Percentiles rank a stretch among this genome's conserved stretches.
Evolutionary conservation across 768 basidiomycete genomes (phyloP).

Genomic region (Boletus sp.): DNA sequence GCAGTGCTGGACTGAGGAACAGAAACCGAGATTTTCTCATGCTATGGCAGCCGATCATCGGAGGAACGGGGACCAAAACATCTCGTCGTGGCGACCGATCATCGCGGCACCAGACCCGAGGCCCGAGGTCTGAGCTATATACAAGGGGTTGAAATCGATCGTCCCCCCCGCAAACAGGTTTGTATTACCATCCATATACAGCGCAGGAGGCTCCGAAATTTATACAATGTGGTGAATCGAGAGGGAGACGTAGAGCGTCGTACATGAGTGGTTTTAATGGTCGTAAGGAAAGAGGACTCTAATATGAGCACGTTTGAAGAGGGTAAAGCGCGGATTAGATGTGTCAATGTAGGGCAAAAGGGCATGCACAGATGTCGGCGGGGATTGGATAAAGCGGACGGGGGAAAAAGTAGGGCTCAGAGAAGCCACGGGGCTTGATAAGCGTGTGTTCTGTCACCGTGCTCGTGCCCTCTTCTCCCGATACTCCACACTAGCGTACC

Average conservation of each 20-base stretch:
- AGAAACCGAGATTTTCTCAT: too few species aligned
- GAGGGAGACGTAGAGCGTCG: slow-evolving; percentile 2
- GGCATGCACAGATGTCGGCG: background rate
- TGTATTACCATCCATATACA: background rate
- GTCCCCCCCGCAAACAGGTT: background rate
- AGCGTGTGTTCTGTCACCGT: slow-evolving; percentile 3
- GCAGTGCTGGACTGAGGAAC: too few species aligned
- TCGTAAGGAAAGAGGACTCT: background rate
- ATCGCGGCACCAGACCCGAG: background rate
- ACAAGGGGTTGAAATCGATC: background rate
- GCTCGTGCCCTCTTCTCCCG: slow-evolving; percentile 38
- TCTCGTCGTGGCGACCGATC: too few species aligned
- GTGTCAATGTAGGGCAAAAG: background rate
- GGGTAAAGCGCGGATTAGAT: background rate
- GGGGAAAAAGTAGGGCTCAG: background rate
- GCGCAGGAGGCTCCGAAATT: background rate
- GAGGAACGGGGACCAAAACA: too few species aligned
- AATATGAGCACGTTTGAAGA: background rate
- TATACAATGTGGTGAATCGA: background rate
- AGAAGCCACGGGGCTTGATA: background rate
- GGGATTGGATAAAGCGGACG: background rate
- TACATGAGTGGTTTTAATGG: background rate
- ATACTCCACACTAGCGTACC: slow-evolving; percentile 71
- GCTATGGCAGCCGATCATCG: too few species aligned
- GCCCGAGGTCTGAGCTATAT: too few species aligned